phyloP scores from a whole-genome alignment of 352 stramenopile genomes.

The Phytopythium helicoides region DNA sequence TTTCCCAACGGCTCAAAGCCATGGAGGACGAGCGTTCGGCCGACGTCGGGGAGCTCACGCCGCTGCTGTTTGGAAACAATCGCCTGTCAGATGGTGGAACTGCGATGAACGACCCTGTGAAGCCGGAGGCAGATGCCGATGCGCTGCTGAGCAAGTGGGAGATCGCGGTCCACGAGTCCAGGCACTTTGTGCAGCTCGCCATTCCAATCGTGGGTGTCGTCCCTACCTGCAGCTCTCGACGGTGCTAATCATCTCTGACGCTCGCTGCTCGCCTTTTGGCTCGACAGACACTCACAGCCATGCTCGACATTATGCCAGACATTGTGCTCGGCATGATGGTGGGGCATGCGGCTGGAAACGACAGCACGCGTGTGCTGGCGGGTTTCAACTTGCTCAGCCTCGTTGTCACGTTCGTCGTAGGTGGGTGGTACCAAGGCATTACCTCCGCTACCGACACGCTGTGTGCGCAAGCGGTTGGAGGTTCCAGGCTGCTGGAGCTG shows the following conservation, averaged over 20 bases:
- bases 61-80: constrained; percentile 17
- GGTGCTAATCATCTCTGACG: not conserved
- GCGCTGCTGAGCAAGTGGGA: constrained; percentile 11
- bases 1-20: not conserved
- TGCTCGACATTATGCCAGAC: constrained; percentile 37
- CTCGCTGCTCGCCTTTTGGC: not conserved
- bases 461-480: constrained; percentile 43
- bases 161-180: constrained; percentile 15
- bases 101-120: constrained; percentile 14
- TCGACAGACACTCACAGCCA: constrained; percentile 26
- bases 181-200: constrained; percentile 12
- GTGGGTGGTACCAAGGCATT: constrained; percentile 26
- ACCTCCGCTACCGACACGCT: constrained; percentile 42
- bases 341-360: constrained; percentile 17
- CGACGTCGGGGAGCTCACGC: constrained; percentile 16
- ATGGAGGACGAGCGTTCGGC: not conserved
- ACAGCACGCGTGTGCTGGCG: constrained; percentile 40
- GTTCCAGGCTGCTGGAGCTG: constrained; percentile 28
- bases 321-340: constrained; percentile 37
- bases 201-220: constrained; percentile 12
- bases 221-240: too few relatives aligned
- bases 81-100: constrained; percentile 13
- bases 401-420: constrained; percentile 31
- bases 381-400: constrained; percentile 16
- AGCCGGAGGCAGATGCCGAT: constrained; percentile 19